Conservation (phyloP, 805 yeast species). For the Candida koratica region DNA sequence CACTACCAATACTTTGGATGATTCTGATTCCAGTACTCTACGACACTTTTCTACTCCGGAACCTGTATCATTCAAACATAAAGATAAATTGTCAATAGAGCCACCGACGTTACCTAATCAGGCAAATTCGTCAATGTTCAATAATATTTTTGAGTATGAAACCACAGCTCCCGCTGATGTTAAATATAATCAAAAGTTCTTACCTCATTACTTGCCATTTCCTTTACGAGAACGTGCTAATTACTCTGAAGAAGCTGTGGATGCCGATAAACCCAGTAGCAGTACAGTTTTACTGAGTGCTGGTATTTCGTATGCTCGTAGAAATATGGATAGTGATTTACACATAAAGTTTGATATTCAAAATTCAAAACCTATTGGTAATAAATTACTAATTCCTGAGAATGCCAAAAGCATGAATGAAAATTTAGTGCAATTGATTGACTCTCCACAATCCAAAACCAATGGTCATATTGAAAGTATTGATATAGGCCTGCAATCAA, state of each 20-base stretch:
- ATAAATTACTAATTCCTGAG: constrained; percentile 21
- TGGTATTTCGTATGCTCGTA: constrained; percentile 21
- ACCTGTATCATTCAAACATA: constrained; percentile 1
- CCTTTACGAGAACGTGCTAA: constrained; percentile 10
- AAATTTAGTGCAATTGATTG: constrained; percentile 13
- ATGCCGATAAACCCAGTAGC: constrained; percentile 14
- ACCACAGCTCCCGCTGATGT: neutral
- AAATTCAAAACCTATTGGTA: constrained; percentile 24
- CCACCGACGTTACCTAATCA: neutral
- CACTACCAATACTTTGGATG: constrained; percentile 32
- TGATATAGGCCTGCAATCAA: constrained; percentile 2
- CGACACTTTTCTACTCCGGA: constrained; percentile 14
- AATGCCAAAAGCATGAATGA: constrained; percentile 23
- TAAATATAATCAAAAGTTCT: constrained; percentile 19
- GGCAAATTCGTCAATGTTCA: neutral
- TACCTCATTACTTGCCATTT: constrained; percentile 33
- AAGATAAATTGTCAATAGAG: neutral
- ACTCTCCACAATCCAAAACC: neutral
- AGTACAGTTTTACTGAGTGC: constrained; percentile 11
- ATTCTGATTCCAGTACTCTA: constrained; percentile 16
- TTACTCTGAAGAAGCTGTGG: constrained; percentile 13
- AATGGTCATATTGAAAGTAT: constrained; percentile 4
- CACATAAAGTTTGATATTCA: constrained; percentile 30
- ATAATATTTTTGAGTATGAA: constrained; percentile 2
- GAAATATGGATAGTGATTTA: constrained; percentile 28